Conservation (phyloP, 2,329 filamentous ascomycete genomes). For the Diaporthe helianthi region DNA sequence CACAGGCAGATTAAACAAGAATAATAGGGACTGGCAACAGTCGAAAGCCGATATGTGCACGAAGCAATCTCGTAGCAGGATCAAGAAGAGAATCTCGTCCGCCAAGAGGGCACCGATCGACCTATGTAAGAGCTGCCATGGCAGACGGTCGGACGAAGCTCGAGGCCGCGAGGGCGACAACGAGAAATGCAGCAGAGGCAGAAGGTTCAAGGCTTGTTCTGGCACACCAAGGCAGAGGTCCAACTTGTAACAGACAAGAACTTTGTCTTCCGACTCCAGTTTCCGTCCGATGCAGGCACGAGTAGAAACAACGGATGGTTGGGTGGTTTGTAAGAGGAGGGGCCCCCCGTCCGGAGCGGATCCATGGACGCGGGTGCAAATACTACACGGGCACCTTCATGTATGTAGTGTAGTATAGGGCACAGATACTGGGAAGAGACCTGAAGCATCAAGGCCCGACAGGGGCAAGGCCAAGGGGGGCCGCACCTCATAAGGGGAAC, state of each 20-base stretch:
- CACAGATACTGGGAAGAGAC: not conserved
- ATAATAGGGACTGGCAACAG: slow-evolving; percentile 12
- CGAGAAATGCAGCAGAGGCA: not conserved
- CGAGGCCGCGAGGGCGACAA: not conserved
- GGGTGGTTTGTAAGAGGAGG: not conserved
- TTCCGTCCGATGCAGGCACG: slow-evolving; percentile 23
- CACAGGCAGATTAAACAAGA: not conserved
- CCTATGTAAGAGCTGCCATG: slow-evolving; percentile 18
- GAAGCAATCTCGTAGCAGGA: slow-evolving; percentile 15
- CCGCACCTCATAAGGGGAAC: slow-evolving; percentile 11
- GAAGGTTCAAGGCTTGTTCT: slow-evolving; percentile 15
- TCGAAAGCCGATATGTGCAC: not conserved
- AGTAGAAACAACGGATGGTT: not conserved
- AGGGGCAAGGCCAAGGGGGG: not conserved
- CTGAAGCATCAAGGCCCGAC: slow-evolving; percentile 14
- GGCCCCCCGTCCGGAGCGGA: not conserved
- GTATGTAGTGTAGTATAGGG: no score
- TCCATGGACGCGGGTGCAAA: slow-evolving; percentile 2
- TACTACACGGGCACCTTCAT: not conserved
- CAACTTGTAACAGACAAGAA: slow-evolving; percentile 27
- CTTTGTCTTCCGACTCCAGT: slow-evolving; percentile 22
- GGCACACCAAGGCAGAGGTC: not conserved
- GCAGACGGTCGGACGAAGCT: slow-evolving; percentile 14
- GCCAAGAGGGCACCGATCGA: slow-evolving; percentile 9
- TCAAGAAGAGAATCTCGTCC: not conserved